A percentile compares a stretch with the other conserved stretches of the same genome.
phyloP scores from a whole-genome alignment of 2,329 filamentous ascomycete genomes.

The Byssochlamys sp. region DNA sequence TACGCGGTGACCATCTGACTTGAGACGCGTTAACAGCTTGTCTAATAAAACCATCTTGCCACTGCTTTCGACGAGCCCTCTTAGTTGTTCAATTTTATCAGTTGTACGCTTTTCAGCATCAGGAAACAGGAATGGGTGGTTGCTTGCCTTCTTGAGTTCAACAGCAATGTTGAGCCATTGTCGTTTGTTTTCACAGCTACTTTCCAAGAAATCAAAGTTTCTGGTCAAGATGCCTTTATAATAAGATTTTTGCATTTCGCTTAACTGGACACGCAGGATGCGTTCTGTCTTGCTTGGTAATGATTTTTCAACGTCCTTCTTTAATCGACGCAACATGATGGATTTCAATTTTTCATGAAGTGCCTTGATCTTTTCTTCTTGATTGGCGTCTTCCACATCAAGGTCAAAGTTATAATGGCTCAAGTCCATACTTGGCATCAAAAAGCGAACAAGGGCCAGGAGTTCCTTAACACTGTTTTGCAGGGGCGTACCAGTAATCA shows the following conservation, averaged over 20 bases:
- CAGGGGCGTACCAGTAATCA: conserved; percentile 90
- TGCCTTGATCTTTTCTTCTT: no score
- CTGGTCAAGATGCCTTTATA: no score
- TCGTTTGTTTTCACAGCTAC: conserved; percentile 88
- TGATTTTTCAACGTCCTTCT: conserved; percentile 99
- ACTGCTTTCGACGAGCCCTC: conserved; percentile 81
- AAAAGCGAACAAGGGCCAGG: conserved; percentile 98
- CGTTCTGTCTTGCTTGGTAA: conserved; percentile 92
- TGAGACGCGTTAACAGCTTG: conserved; percentile 84
- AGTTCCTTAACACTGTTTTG: conserved; percentile 94
- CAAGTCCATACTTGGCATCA: conserved; percentile 97
- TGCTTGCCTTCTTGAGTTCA: conserved; percentile 96
- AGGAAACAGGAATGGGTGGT: conserved; percentile 97
- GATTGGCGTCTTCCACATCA: no score
- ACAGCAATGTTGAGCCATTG: conserved; percentile 96
- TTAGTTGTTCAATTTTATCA: conserved; percentile 81
- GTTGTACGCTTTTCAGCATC: conserved; percentile 96
- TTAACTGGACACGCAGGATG: conserved; percentile 82
- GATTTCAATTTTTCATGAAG: no score
- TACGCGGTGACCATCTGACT: conserved; percentile 74
- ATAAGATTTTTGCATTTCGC: conserved; percentile 87
- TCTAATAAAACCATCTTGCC: conserved; percentile 97
- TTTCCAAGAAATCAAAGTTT: no score
- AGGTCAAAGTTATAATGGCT: conserved; percentile 94
- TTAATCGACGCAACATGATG: conserved; percentile 93